Conservation (phyloP, 306 rosid genomes). For the Cotoneaster glaucophyllus region DNA sequence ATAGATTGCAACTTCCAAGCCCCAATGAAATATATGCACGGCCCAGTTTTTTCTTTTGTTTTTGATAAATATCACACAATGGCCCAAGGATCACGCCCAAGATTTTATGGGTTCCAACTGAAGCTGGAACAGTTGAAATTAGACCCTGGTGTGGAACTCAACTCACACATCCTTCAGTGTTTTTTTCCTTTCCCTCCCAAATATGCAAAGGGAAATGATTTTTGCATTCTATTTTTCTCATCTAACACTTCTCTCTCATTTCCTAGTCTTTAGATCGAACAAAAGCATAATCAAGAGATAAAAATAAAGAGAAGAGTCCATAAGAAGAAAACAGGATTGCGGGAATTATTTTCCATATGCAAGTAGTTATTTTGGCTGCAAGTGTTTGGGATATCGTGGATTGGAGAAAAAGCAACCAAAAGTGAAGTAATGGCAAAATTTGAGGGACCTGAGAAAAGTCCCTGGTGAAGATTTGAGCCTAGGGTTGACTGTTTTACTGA, state of each 20-base stretch:
- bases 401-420: background rate
- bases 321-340: too few relatives aligned
- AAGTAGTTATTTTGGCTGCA: background rate
- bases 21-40: background rate
- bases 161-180: too few relatives aligned
- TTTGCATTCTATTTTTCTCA: too few relatives aligned
- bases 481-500: background rate
- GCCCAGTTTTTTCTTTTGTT: background rate
- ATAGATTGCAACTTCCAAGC: background rate
- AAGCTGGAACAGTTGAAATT: background rate
- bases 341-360: too few relatives aligned
- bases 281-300: too few relatives aligned
- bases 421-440: background rate
- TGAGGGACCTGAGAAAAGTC: background rate
- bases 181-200: background rate
- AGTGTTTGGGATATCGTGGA: background rate
- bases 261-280: too few relatives aligned
- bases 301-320: too few relatives aligned
- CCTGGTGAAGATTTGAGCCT: slow-evolving; percentile 3
- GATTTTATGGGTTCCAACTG: background rate
- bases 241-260: too few relatives aligned
- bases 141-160: too few relatives aligned
- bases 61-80: background rate
- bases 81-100: background rate
- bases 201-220: too few relatives aligned